Evolutionary conservation across 129 eudicot genomes (phyloP), one percentile per base, ranked within the genome.

Genomic region (Sambucus nigra): DNA sequence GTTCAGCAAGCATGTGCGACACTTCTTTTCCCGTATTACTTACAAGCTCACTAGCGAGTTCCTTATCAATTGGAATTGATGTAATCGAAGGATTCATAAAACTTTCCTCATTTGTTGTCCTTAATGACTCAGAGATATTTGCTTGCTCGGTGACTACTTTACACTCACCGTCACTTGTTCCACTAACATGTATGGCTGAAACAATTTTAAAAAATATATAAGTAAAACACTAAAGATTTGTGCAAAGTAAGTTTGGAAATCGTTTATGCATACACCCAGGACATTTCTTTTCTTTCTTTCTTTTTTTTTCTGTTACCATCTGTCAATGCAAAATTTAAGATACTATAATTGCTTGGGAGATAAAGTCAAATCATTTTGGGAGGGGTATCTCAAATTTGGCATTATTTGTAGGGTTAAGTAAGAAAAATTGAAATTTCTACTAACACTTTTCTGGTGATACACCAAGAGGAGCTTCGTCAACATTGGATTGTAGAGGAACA

Each of bases 371-470:
- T n/a, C n/a, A n/a, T n/a, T n/a, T n/a, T n/a, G 35, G 27, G 39
- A 55, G 47, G 31, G 57, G 55, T n/a, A n/a, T n/a, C n/a, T n/a
- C n/a, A n/a, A n/a, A n/a, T n/a, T n/a, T n/a, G n/a, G n/a, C n/a
- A n/a, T n/a, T n/a, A n/a, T n/a, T n/a, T n/a, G n/a, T n/a, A n/a
- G n/a, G n/a, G n/a, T n/a, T n/a, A n/a, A n/a, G n/a, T n/a, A n/a
- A n/a, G n/a, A n/a, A n/a, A n/a, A n/a, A n/a, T n/a, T n/a, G 31
- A n/a, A 40, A 40, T 5, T 19, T 47, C 33, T 38, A 52, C 77
- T 57, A 68, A 71, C 83, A 21, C 10, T 40, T 63, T 47, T 67
- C 58, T 13, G 62, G 22, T 55, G 64, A 47, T 47, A 22, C 51
- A 53, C 35, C 57, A 13, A 23, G 41, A 29, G 69, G 44, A 28